Percentiles rank a stretch among this genome's conserved stretches.
phyloP scores from a whole-genome alignment of 1,284 basidiomycete genomes.

The Anthracocystis walkeri region DNA sequence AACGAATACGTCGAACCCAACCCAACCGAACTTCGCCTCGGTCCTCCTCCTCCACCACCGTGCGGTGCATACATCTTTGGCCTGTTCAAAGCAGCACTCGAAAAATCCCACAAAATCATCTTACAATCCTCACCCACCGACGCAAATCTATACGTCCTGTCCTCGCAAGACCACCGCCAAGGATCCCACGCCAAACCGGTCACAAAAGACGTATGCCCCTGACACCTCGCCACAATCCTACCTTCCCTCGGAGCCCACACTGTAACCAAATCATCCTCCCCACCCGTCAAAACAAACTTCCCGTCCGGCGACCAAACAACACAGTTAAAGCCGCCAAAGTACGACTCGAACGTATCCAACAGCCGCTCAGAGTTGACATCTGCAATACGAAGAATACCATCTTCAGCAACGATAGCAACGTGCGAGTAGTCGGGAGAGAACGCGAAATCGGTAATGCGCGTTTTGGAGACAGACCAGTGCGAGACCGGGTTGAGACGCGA shows the following conservation, averaged over 20 bases:
- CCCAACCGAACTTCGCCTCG: conserved; percentile 27
- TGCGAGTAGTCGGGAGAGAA: conserved; percentile 60
- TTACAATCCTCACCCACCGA: conserved; percentile 66
- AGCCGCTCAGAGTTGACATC: conserved; percentile 60
- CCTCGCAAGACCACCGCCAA: conserved; percentile 74
- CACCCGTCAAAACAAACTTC: conserved; percentile 87
- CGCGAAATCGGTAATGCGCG: conserved; percentile 59
- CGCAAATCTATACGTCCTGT: conserved; percentile 61
- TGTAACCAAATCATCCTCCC: conserved; percentile 92
- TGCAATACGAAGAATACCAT: conserved; percentile 60
- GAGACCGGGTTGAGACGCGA: conserved; percentile 58
- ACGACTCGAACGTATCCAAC: conserved; percentile 56
- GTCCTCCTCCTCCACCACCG: background rate
- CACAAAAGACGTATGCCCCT: conserved; percentile 95
- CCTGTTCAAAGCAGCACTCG: conserved; percentile 52
- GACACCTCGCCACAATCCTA: conserved; percentile 88
- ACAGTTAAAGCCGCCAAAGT: conserved; percentile 76
- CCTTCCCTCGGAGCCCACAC: conserved; percentile 62
- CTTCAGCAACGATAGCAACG: conserved; percentile 59
- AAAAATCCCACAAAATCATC: conserved; percentile 66
- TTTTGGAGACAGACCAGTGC: conserved; percentile 57
- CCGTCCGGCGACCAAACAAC: conserved; percentile 95
- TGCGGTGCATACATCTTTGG: conserved; percentile 50
- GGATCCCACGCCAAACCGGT: conserved; percentile 90
- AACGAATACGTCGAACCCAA: conserved; percentile 48